phyloP scores from a whole-genome alignment of 2,329 filamentous ascomycete genomes.

The Beauveria medogensis region DNA sequence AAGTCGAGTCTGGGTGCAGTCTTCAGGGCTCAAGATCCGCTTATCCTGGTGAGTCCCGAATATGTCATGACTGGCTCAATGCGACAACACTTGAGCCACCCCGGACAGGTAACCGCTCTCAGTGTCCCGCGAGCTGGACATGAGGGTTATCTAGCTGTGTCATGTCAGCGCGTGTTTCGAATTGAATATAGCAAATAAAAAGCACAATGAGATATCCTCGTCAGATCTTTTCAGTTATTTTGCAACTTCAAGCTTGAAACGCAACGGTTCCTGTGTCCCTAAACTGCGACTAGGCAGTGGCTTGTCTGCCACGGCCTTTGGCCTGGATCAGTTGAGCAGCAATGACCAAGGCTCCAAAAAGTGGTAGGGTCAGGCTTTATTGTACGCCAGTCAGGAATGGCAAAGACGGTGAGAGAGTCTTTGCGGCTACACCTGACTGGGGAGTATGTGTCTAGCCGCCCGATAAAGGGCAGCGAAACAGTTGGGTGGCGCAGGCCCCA shows the following conservation, averaged over 20 bases:
- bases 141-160: background rate
- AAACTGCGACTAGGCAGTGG: constrained; percentile 8
- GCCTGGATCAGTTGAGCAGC: constrained; percentile 38
- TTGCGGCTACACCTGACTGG: background rate
- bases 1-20: no score
- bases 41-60: background rate
- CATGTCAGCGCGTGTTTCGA: background rate
- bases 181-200: background rate
- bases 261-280: constrained; percentile 37
- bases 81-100: background rate
- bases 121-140: background rate
- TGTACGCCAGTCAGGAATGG: background rate
- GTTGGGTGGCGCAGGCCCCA: constrained; percentile 32
- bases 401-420: background rate
- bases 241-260: constrained; percentile 42
- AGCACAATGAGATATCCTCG: constrained; percentile 16
- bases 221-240: constrained; percentile 72
- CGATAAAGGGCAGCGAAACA: background rate
- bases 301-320: constrained; percentile 54
- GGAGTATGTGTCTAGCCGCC: background rate
- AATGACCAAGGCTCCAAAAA: constrained; percentile 45
- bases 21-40: background rate
- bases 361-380: constrained; percentile 26
- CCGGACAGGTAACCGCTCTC: background rate
- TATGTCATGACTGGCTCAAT: background rate